Base-by-base conservation (phyloP, 768 basidiomycete species). In the Leucogyrophana mollusca region DNA sequence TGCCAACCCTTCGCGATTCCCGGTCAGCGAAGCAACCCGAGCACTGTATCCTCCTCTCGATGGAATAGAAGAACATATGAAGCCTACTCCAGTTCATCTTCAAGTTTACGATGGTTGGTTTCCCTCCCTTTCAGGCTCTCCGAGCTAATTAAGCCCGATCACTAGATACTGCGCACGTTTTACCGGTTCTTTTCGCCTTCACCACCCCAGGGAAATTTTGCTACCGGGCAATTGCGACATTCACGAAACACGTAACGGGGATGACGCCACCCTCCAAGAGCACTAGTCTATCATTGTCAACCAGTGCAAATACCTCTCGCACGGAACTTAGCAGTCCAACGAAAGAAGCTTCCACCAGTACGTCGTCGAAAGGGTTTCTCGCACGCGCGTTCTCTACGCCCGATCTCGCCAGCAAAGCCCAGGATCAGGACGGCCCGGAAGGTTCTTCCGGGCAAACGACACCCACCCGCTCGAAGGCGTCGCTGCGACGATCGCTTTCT, bases 41-140 rank as follows among this genome's bases (percentile, higher is more conserved):
- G 60, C 57, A 20, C 51, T 89, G 36, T 89, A 87, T 54, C 82
- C 86, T 16, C 54, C 69, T 5, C 60, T 87, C 18, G 58, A 70
- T 7, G 77, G 71, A 9, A 82, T 86, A 50, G 83, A 82, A 57
- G 55, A 64, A 13, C 71, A 72, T 9, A 66, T 68, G 53, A 60
- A 65, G n/a, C 73, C 87, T 2, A 93, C 94, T 1, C 74, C 84
- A 46, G 92, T 95, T 14, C 94, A 97, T 68, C 71, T 97, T 9
- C 94, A 97, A 63, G 82, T 96, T 1, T 96, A 93, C 59, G 94
- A 97, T 59, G 92, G 90, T 77, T 64, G 56, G 61, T 70, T 60
- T 34, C 21, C n/a, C 25, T 40, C 23, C 9, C 16, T 35, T 17
- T 4, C 8, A 21, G 21, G 47, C 32, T 21, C 35, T 35, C 14